Conservation (phyloP, 2,329 filamentous ascomycete species). For the Monosporascus sp. region DNA sequence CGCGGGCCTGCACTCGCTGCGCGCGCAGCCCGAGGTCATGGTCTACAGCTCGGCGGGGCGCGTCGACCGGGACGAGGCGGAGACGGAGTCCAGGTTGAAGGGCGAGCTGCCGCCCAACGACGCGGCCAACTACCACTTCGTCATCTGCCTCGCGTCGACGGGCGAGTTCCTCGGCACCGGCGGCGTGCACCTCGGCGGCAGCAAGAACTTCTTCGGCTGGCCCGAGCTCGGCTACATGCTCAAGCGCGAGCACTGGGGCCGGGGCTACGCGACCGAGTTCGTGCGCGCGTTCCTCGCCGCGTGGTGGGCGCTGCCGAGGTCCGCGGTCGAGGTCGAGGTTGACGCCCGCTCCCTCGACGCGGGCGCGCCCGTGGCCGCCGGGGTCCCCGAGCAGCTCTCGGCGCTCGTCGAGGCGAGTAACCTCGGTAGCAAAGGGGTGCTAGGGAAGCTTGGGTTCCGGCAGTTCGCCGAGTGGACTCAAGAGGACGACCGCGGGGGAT, state of each 20-base stretch:
- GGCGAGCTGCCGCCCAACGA: conserved; percentile 46
- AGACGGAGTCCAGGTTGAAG: conserved; percentile 37
- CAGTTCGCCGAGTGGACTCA: conserved; percentile 37
- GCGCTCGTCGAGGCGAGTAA: conserved; percentile 48
- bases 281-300: conserved; percentile 39
- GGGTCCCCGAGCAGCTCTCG: conserved; percentile 36
- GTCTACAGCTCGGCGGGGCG: conserved; percentile 43
- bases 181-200: conserved; percentile 33
- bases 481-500: conserved; percentile 15
- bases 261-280: conserved; percentile 54
- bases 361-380: conserved; percentile 14
- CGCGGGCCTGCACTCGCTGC: conserved; percentile 44
- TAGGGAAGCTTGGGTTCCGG: conserved; percentile 53
- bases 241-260: conserved; percentile 47
- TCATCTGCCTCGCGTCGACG: conserved; percentile 42
- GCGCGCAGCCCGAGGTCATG: conserved; percentile 59
- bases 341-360: conserved; percentile 31
- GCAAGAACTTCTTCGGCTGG: conserved; percentile 39
- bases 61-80: conserved; percentile 38
- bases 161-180: conserved; percentile 49
- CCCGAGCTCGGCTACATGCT: conserved; percentile 58
- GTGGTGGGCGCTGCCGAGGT: conserved; percentile 47
- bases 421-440: conserved; percentile 47
- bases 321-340: conserved; percentile 38
- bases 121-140: conserved; percentile 49